phyloP scores from a whole-genome alignment of 2,329 filamentous ascomycete species.

The Phoma sp. region DNA sequence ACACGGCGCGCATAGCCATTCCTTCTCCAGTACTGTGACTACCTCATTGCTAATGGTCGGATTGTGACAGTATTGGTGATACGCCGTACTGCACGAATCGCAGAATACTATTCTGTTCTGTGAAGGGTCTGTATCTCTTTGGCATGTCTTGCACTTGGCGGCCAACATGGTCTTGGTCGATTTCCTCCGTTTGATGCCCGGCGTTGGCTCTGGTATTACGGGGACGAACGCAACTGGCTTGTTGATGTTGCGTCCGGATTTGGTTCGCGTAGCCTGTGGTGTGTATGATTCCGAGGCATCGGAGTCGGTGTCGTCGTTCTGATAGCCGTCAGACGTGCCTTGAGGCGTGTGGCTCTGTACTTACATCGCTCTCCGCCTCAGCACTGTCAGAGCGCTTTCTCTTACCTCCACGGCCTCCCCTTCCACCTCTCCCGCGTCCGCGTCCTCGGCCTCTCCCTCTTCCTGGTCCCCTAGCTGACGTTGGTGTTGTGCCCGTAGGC shows the following conservation, averaged over 20 bases:
- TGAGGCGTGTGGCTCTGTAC: conserved; percentile 11
- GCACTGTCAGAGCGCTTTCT: conserved; percentile 47
- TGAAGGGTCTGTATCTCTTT: conserved; percentile 72
- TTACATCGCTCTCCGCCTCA: conserved; percentile 44
- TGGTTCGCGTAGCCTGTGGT: conserved; percentile 69
- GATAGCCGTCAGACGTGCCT: conserved; percentile 22
- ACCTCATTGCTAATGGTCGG: conserved; percentile 74
- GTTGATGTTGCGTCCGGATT: conserved; percentile 75
- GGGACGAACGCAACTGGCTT: conserved; percentile 70
- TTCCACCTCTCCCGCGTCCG: conserved; percentile 43
- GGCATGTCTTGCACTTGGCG: conserved; percentile 73
- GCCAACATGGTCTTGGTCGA: conserved; percentile 59
- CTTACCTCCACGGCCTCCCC: conserved; percentile 47
- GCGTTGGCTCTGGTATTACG: conserved; percentile 56
- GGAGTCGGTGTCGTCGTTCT: conserved; percentile 43
- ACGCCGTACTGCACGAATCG: conserved; percentile 78
- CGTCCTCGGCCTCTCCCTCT: conserved; percentile 47
- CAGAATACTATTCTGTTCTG: conserved; percentile 86
- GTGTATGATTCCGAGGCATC: conserved; percentile 56
- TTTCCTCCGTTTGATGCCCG: conserved; percentile 62
- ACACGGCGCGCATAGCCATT: conserved; percentile 76
- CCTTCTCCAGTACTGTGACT: conserved; percentile 67
- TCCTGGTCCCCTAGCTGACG: conserved; percentile 43
- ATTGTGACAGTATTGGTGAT: conserved; percentile 83
- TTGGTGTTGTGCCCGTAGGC: conserved; percentile 29